phyloP scores from a whole-genome alignment of 148 eudicot genomes.

The Persicaria maculosa region DNA sequence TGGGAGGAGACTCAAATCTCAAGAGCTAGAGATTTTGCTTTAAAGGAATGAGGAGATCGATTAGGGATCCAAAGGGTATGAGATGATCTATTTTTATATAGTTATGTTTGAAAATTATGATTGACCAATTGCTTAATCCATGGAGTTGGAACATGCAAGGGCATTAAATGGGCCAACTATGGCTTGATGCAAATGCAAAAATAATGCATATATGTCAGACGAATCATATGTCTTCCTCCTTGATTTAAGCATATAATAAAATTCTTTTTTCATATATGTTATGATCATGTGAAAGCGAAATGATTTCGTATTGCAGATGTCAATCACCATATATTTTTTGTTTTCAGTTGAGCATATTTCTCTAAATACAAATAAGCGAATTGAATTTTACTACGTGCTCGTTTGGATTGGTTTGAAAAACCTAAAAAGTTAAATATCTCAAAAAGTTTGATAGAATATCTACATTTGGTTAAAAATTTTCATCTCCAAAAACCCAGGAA shows the following conservation, averaged over 20 bases:
- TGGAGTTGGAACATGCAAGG: conserved; percentile 3
- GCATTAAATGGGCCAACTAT: conserved; percentile 10
- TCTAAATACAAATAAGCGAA: no score
- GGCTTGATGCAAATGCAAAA: conserved; percentile 2
- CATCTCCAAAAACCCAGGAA: no score
- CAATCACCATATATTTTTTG: no score
- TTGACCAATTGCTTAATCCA: neutral
- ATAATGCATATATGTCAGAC: neutral
- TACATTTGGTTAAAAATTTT: no score
- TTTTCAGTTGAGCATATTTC: no score
- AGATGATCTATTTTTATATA: neutral
- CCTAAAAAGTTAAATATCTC: no score
- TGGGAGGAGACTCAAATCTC: neutral
- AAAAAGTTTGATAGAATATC: no score
- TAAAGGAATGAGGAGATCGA: neutral
- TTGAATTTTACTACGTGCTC: no score
- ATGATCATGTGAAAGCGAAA: neutral
- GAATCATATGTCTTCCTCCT: conserved; percentile 5
- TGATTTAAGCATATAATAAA: neutral
- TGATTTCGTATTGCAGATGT: neutral
- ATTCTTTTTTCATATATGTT: neutral
- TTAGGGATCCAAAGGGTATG: neutral
- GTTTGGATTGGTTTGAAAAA: no score
- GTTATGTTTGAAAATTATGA: neutral
- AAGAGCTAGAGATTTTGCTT: neutral